Evolutionary conservation across 441 rosid genomes (phyloP).

Genomic region (Eruca vesicaria): DNA sequence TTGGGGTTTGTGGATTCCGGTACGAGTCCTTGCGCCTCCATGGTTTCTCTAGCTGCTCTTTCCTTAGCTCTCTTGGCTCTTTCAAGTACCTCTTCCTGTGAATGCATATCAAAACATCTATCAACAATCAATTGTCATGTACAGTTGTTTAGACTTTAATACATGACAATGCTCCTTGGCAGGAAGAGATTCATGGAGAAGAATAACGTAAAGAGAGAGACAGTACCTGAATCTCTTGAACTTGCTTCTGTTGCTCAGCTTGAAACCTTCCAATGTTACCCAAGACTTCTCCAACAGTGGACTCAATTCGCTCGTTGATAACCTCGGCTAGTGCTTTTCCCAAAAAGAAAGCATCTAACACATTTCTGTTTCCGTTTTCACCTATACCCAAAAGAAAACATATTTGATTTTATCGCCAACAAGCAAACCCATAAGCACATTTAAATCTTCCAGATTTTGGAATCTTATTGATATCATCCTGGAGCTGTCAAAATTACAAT

Average conservation of each 20-base stretch:
- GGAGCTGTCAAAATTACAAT: background rate
- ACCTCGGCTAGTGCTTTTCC: conserved; percentile 97
- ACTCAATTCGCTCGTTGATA: conserved; percentile 73
- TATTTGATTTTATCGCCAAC: background rate
- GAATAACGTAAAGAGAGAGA: background rate
- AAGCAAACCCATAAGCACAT: background rate
- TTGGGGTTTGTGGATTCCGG: conserved; percentile 30
- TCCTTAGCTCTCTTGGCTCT: conserved; percentile 85
- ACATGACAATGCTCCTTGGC: background rate
- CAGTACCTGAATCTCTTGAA: conserved; percentile 72
- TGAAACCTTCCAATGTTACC: conserved; percentile 70
- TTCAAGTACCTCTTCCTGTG: conserved; percentile 73
- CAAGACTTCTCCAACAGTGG: conserved; percentile 82
- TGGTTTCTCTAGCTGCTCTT: conserved; percentile 70
- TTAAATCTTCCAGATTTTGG: background rate
- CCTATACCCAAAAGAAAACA: conserved; percentile 37
- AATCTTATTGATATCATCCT: background rate
- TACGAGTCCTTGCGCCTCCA: conserved; percentile 56
- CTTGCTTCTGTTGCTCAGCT: conserved; percentile 90
- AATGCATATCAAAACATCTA: background rate
- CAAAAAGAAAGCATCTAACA: conserved; percentile 89
- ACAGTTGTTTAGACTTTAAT: background rate
- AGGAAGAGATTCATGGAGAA: too few species aligned
- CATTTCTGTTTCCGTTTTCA: conserved; percentile 57
- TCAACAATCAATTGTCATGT: background rate